Percentiles rank a stretch among this genome's conserved stretches.
These are phyloP conservation scores for Puccinia novopanici DNA, from an alignment of 1,284 basidiomycete species.

Conservation along the genomic window DNA sequence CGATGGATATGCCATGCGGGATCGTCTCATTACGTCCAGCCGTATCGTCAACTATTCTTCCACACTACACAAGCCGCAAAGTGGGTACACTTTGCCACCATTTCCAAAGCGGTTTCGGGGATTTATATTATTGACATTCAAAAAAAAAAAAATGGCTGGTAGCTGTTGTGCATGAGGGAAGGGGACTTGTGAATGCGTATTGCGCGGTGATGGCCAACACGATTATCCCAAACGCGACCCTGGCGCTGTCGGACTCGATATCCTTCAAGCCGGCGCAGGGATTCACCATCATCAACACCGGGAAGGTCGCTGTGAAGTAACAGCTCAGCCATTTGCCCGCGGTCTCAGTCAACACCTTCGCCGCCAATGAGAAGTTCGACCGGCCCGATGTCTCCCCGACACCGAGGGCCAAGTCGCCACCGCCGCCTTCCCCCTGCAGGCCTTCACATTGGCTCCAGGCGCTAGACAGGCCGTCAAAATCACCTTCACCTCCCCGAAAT, in stretches of 20 bases:
- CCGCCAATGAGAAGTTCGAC: conserved; percentile 1
- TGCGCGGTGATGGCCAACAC: conserved; percentile 49
- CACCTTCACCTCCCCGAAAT: conserved; percentile 22
- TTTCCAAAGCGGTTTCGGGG: neutral
- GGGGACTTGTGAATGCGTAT: conserved; percentile 42
- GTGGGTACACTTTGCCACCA: neutral
- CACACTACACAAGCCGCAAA: neutral
- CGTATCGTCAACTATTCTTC: neutral
- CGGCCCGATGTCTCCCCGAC: conserved; percentile 22
- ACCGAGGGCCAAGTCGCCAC: neutral
- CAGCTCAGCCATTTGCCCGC: conserved; percentile 30
- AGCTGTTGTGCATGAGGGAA: conserved; percentile 49
- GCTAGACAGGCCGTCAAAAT: conserved; percentile 1
- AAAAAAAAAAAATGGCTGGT: neutral
- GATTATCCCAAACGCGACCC: conserved; percentile 21
- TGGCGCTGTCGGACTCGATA: conserved; percentile 37
- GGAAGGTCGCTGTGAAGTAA: conserved; percentile 15
- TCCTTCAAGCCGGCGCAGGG: conserved; percentile 27
- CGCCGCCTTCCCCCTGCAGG: conserved; percentile 7
- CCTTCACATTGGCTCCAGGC: conserved; percentile 26
- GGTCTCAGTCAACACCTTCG: conserved; percentile 17
- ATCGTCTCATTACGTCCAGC: conserved; percentile 33
- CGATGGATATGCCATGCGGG: conserved; percentile 32
- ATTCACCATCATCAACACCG: conserved; percentile 31
- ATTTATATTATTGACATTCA: too few species aligned